A percentile compares a stretch with the other conserved stretches of the same genome.
Conservation (phyloP, 164 flowering plant genomes). For the Chloranthus sessilifolius region DNA sequence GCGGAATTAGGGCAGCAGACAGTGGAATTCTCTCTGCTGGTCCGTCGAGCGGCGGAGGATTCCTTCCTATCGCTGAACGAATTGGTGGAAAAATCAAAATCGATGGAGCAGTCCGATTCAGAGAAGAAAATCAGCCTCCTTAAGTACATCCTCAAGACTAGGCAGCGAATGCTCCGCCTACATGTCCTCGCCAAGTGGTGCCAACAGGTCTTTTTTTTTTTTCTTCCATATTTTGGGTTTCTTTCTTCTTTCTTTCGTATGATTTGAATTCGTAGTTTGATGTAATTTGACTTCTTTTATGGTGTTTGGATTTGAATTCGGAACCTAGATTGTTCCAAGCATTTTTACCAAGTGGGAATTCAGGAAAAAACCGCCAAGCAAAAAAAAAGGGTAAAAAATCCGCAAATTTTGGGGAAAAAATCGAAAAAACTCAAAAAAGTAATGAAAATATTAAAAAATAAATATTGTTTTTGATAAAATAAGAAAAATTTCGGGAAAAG, state of each 20-base stretch:
- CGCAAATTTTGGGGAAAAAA: no score
- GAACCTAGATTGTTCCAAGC: no score
- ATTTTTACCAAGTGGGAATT: background rate
- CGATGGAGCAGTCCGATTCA: conserved; percentile 57
- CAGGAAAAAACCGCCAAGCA: no score
- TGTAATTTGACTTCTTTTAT: no score
- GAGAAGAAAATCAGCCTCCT: conserved; percentile 83
- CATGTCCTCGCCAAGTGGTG: conserved; percentile 95
- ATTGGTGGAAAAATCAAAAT: conserved; percentile 70
- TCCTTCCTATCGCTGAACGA: conserved; percentile 74
- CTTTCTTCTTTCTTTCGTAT: background rate
- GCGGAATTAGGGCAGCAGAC: conserved; percentile 86
- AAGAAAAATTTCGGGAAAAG: no score
- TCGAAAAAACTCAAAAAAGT: no score
- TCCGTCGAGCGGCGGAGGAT: conserved; percentile 80
- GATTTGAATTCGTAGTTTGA: no score
- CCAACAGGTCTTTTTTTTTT: conserved; percentile 53
- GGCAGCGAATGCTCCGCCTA: conserved; percentile 96
- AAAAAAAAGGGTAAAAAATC: no score
- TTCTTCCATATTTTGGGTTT: background rate
- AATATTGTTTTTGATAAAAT: no score
- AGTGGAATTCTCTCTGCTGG: conserved; percentile 78
- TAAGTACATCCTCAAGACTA: conserved; percentile 75
- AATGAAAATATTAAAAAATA: no score
- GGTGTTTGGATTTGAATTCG: no score